These are phyloP conservation scores for Hevea brasiliensis DNA, from an alignment of 345 rosid genomes.

Conservation along the genomic window DNA sequence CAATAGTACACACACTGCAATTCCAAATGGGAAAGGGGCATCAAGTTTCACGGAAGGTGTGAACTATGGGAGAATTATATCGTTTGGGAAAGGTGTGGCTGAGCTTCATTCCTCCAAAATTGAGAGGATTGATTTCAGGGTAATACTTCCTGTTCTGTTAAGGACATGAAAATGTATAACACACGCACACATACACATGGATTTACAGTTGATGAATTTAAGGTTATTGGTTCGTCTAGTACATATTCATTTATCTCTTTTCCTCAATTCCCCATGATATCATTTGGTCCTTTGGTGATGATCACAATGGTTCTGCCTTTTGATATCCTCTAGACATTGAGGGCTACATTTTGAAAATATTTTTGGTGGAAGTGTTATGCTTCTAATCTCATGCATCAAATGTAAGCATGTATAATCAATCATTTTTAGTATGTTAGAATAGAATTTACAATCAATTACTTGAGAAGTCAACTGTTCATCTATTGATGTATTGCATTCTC, in stretches of 20 bases:
- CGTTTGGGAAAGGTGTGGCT: slow-evolving; percentile 60
- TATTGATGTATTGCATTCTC: not conserved
- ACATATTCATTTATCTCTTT: not conserved
- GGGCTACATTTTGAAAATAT: not conserved
- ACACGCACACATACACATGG: too few species aligned
- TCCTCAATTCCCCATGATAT: not conserved
- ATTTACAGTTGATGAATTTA: too few species aligned
- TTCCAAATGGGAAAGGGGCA: slow-evolving; percentile 20
- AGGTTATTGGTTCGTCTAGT: not conserved
- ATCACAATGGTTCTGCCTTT: not conserved
- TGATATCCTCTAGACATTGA: not conserved
- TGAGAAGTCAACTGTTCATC: not conserved
- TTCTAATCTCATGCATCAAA: not conserved
- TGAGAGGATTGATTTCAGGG: slow-evolving; percentile 56
- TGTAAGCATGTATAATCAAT: not conserved
- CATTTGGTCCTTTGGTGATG: not conserved
- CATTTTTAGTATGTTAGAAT: not conserved
- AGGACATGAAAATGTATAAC: not conserved
- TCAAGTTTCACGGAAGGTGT: slow-evolving; percentile 17
- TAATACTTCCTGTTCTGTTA: slow-evolving; percentile 19
- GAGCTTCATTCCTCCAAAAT: slow-evolving; percentile 47
- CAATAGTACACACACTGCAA: slow-evolving; percentile 19
- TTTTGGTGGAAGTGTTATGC: not conserved
- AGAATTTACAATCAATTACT: not conserved
- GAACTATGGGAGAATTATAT: slow-evolving; percentile 63